Base-by-base conservation (phyloP, 2,329 filamentous ascomycete genomes). In the Xylaria sp. region DNA sequence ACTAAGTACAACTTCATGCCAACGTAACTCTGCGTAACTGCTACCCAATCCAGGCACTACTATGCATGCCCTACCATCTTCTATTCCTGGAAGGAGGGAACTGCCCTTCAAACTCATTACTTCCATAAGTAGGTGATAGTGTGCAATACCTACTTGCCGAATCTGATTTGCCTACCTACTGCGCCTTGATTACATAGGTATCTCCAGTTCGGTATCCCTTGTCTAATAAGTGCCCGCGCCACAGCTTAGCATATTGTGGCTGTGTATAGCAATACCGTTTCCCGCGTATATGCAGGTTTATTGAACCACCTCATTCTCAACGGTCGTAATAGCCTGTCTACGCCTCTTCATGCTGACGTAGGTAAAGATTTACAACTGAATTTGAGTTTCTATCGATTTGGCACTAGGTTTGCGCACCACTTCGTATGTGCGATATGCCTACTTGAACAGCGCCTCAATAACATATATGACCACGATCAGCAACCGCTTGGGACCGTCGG, bases 331-430 rank as follows among this genome's bases (percentile, higher is more conserved):
- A n/a, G 30, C 30, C 18, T 34, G 36, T 39, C 25, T 34, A 23
- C 12, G 13, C 4, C 20, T 23, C 20, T 62, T 57, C 36, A 12
- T 23, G 34, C 52, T 23, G n/a, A 52, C 28, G 20, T 23, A 34
- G 36, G 25, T 15, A 62, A 58, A 34, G 25, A 53, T 63, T 36
- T 30, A 30, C 52, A 53, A 36, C 23, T 57, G 10, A 12, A 63
- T 58, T 61, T 57, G 59, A 45, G 4, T 50, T 62, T n/a, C 7
- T 39, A 34, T 66, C 34, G 34, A 46, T 50, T 43, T 56, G 23
- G 32, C 30, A 28, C 39, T 18, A 15, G 23, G 9, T 60, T 20
- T 25, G 20, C 8, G 43, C 45, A 45, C n/a, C 36, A 43, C n/a
- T 55, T 48, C 20, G 18, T 45, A 30, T 18, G 28, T 32, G 30